These are phyloP conservation scores for Durio zibethinus DNA, from an alignment of 345 rosid species.

Conservation along the genomic window DNA sequence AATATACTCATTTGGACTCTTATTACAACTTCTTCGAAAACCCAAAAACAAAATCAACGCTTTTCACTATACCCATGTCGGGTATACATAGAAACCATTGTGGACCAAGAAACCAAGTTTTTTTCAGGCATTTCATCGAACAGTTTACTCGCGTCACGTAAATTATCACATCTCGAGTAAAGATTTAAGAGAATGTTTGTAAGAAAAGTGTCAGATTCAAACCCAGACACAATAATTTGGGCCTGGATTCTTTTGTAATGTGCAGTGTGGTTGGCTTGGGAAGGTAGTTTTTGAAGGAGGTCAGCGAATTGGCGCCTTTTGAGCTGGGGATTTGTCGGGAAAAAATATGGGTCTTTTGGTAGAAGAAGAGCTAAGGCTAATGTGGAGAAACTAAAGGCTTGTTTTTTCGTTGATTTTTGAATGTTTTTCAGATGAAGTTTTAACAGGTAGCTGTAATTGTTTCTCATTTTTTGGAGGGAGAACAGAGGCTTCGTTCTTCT, in stretches of 20 bases:
- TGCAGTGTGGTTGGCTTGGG: conserved; percentile 19
- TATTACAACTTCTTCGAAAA: conserved; percentile 35
- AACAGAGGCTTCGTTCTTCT: neutral
- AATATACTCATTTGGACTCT: conserved; percentile 52
- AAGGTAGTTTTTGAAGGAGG: conserved; percentile 36
- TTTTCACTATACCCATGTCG: conserved; percentile 41
- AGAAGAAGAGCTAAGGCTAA: conserved; percentile 11
- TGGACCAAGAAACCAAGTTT: conserved; percentile 72
- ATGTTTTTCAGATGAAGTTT: neutral
- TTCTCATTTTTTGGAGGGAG: conserved; percentile 15
- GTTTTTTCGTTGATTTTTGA: neutral
- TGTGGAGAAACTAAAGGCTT: conserved; percentile 18
- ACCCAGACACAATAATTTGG: conserved; percentile 40
- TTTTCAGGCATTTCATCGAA: conserved; percentile 56
- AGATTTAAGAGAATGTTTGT: conserved; percentile 39
- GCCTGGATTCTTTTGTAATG: conserved; percentile 41
- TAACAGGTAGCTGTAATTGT: neutral
- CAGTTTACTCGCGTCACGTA: conserved; percentile 39
- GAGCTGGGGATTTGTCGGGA: conserved; percentile 4
- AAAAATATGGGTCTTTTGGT: conserved; percentile 19
- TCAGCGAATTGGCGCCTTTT: conserved; percentile 36
- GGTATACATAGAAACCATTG: conserved; percentile 60
- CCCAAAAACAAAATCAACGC: conserved; percentile 43
- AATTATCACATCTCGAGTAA: conserved; percentile 25
- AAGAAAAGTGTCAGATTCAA: conserved; percentile 40